A percentile compares a stretch with the other conserved stretches of the same genome.
phyloP scores from a whole-genome alignment of 768 basidiomycete genomes.

The Tulasnella sp. region DNA sequence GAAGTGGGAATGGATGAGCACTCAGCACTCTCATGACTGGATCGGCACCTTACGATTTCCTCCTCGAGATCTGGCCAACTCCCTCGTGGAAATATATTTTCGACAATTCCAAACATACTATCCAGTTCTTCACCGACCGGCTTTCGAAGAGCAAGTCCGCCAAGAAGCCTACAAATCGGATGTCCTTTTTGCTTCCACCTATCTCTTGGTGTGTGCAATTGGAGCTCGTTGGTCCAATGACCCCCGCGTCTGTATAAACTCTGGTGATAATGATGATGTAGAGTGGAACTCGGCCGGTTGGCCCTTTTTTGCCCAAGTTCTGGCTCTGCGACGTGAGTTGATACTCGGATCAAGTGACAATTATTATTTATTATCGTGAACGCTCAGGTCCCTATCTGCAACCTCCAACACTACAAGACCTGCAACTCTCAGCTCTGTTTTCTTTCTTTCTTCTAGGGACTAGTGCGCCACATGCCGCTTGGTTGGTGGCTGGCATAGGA shows the following conservation, averaged over 20 bases:
- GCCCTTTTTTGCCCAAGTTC: constrained; percentile 51
- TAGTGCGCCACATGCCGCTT: constrained; percentile 27
- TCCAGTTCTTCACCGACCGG: constrained; percentile 61
- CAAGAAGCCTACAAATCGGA: constrained; percentile 41
- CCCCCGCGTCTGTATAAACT: constrained; percentile 36
- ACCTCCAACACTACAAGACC: constrained; percentile 48
- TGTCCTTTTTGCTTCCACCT: constrained; percentile 40
- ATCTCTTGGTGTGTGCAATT: constrained; percentile 60
- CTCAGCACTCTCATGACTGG: constrained; percentile 18
- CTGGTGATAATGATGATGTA: constrained; percentile 29
- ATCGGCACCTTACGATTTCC: constrained; percentile 37
- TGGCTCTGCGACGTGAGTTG: constrained; percentile 40
- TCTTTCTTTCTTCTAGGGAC: constrained; percentile 43
- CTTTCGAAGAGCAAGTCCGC: constrained; percentile 41
- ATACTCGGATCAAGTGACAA: constrained; percentile 27
- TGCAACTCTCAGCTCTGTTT: constrained; percentile 41
- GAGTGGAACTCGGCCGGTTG: constrained; percentile 40
- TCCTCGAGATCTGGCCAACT: constrained; percentile 40
- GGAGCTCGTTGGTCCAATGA: constrained; percentile 50
- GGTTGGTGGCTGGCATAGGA: constrained; percentile 35
- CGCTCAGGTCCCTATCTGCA: constrained; percentile 20
- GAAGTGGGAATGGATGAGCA: constrained; percentile 27
- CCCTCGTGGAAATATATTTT: constrained; percentile 57
- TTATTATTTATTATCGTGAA: neutral
- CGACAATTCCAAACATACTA: constrained; percentile 38